Evolutionary conservation across 176 grass and related monocot species (phyloP).

Genomic region (Saccharum officinarum): DNA sequence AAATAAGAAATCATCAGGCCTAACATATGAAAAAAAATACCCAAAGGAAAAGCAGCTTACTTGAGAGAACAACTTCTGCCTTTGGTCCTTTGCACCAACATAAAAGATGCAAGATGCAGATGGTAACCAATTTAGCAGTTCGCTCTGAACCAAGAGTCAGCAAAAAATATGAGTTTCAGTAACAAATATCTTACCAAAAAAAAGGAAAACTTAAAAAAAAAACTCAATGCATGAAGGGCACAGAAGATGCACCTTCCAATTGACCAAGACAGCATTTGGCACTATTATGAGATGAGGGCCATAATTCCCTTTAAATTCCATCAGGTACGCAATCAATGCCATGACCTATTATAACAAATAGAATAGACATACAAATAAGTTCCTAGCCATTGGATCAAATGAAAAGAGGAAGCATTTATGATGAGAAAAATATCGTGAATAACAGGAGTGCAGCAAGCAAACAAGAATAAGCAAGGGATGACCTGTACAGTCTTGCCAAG

Average conservation of each 20-base stretch:
- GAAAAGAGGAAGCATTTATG: not conserved
- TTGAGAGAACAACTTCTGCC: constrained; percentile 86
- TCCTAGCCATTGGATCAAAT: constrained; percentile 6
- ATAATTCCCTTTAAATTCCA: constrained; percentile 99
- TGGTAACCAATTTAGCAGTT: constrained; percentile 92
- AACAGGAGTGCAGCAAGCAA: constrained; percentile 8
- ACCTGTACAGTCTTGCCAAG: constrained; percentile 99
- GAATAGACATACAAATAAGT: constrained; percentile 22
- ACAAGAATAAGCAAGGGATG: constrained; percentile 31
- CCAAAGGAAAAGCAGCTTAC: constrained; percentile 47
- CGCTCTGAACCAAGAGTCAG: constrained; percentile 70
- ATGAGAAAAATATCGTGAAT: not conserved
- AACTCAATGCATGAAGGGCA: constrained; percentile 12
- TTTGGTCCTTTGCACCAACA: constrained; percentile 96
- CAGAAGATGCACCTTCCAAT: constrained; percentile 87
- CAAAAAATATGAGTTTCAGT: constrained; percentile 28
- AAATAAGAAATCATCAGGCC: not conserved
- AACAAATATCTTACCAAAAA: constrained; percentile 5
- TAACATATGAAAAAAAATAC: constrained; percentile 11
- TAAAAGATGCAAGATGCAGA: constrained; percentile 98
- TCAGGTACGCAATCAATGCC: constrained; percentile 95
- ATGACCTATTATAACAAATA: constrained; percentile 71
- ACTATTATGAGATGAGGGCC: constrained; percentile 99
- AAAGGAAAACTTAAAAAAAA: not conserved
- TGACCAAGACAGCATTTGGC: constrained; percentile 98